These are phyloP conservation scores for Holtermannia corniformis DNA, from an alignment of 768 basidiomycete species.

Conservation along the genomic window DNA sequence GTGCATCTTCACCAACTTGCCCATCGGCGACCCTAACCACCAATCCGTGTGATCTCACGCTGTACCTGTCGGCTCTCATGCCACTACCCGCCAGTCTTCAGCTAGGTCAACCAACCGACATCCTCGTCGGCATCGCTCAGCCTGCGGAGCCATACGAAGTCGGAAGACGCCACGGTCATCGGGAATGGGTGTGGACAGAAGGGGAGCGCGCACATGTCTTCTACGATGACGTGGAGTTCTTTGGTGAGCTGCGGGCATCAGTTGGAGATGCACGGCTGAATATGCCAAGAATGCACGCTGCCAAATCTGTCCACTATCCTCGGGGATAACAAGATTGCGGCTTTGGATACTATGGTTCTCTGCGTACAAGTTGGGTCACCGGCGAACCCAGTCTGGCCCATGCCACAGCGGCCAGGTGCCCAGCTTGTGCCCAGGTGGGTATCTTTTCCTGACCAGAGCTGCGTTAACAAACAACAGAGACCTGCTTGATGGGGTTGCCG, in stretches of 20 bases:
- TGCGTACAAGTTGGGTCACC: slow-evolving; percentile 66
- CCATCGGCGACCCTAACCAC: slow-evolving; percentile 32
- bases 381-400: slow-evolving; percentile 46
- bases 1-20: slow-evolving; percentile 2
- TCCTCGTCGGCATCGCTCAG: slow-evolving; percentile 66
- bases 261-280: background rate
- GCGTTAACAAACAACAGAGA: too few species aligned
- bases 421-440: slow-evolving; percentile 64
- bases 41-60: slow-evolving; percentile 62
- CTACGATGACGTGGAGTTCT: slow-evolving; percentile 63
- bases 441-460: too few species aligned
- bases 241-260: slow-evolving; percentile 48
- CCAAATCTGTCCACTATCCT: slow-evolving; percentile 56
- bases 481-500: slow-evolving; percentile 59
- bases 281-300: slow-evolving; percentile 49
- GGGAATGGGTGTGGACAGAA: slow-evolving; percentile 66
- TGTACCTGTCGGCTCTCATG: slow-evolving; percentile 51
- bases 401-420: slow-evolving; percentile 58
- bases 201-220: slow-evolving; percentile 65
- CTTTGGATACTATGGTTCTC: slow-evolving; percentile 61
- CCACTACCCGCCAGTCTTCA: slow-evolving; percentile 51
- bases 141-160: slow-evolving; percentile 53
- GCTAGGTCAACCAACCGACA: slow-evolving; percentile 56
- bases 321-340: slow-evolving; percentile 51
- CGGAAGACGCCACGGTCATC: slow-evolving; percentile 56